Percentiles rank a stretch among this genome's conserved stretches.
Conservation (phyloP, 2,329 filamentous ascomycete genomes). For the Aciculosporium take region DNA sequence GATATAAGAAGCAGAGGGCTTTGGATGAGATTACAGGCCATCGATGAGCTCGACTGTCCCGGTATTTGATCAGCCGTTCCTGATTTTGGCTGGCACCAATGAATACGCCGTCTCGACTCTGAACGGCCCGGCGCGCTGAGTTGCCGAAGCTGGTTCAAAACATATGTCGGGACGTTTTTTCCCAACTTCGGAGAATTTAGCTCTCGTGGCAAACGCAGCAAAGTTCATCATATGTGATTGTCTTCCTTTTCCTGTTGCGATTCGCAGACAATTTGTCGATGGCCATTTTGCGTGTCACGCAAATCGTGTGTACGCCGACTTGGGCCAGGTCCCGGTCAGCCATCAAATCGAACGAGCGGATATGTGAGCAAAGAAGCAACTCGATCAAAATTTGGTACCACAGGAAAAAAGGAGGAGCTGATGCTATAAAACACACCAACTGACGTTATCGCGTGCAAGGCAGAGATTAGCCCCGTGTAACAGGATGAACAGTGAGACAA, state of each 20-base stretch:
- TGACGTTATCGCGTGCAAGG: not conserved
- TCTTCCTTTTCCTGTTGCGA: not conserved
- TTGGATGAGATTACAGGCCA: not conserved
- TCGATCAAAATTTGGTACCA: not conserved
- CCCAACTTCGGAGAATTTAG: not conserved
- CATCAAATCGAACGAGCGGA: not conserved
- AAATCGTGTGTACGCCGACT: not conserved
- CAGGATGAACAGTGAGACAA: not conserved
- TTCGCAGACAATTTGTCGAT: not conserved
- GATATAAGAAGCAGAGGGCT: not conserved
- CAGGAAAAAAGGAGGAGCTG: not conserved
- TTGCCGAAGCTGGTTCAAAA: not conserved
- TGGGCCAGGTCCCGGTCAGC: not conserved
- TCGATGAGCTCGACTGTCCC: no score
- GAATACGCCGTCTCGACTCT: not conserved
- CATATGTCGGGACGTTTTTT: not conserved
- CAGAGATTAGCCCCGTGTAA: not conserved
- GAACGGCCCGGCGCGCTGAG: not conserved
- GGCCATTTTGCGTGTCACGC: not conserved
- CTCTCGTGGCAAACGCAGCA: not conserved
- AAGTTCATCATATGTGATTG: not conserved
- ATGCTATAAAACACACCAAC: not conserved
- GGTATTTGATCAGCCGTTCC: not conserved
- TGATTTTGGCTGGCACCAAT: not conserved
- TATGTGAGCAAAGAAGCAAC: not conserved